Base-by-base conservation (phyloP, 2,329 filamentous ascomycete species). In the Xylaria sp. region DNA sequence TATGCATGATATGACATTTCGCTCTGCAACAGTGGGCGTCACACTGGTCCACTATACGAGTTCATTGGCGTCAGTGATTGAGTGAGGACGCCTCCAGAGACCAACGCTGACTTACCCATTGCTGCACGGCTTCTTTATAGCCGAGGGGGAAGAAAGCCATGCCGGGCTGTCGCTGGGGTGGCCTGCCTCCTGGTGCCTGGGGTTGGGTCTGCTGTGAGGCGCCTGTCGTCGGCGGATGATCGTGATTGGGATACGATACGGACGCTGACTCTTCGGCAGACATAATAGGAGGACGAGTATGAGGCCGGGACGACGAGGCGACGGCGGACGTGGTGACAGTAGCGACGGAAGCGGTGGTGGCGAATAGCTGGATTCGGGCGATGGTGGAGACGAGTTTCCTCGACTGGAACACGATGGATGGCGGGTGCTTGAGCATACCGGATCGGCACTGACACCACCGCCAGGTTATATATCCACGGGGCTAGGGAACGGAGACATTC, bases 121-220 rank as follows among this genome's bases (percentile, higher is more conserved):
- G 95, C 74, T 88, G 91, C 71, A 93, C 93, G 18, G 93, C 95
- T 67, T 97, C 94, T 77, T 94, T 96, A 82, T 97, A 97, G 59
- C 94, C 91, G 25, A 98, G 82, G 1, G 96, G 94, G 73, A 99
- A 98, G 80, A 87, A 90, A 1, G 77, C 76, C 44, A 80, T 78
- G 78, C 77, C 63, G 75, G 78, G 63, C 78, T 73, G 68, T 78
- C 76, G 69, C 18, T 70, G 62, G n/a, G 65, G 68, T 6, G 79
- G 48, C 70, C 78, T 73, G 21, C 71, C 69, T 55, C 74, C 64
- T 53, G 69, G 70, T 25, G 67, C 77, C 62, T 78, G 76, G 68
- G 81, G 78, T 66, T 80, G 81, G 42, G 78, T 79, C 69, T 83
- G 79, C 74, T 85, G 82, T 32, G 84, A 84, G 40, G 85, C 84